Evolutionary conservation across 2,329 filamentous ascomycete species (phyloP), one percentile per base, ranked within the genome.

Genomic region (Xylariales sp.): DNA sequence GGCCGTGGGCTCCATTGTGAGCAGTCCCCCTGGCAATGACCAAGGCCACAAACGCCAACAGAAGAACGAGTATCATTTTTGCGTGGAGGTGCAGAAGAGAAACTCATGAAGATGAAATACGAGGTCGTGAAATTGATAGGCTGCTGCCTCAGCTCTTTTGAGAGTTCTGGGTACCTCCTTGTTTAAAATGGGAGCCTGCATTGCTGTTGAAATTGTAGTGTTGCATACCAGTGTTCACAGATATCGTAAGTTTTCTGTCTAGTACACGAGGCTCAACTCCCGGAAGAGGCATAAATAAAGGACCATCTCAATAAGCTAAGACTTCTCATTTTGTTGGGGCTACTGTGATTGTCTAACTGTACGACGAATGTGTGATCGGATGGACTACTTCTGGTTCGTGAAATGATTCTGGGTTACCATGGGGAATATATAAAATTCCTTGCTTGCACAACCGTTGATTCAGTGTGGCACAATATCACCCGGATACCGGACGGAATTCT

Each of bases 41-140:
- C 39, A 66, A 12, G 23, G 68, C 64, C 48, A 62, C 16, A 23
- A 5, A 66, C 1, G 52, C 64, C 9, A 70, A 16, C 5, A 68
- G 34, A 28, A 66, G n/a, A 62, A 62, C 39, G 58, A 45, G 57
- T 49, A 64, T 54, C 68, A 70, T 71, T 36, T 53, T 68, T 34
- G 28, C 9, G 12, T 28, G 0, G 54, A 49, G 30, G 30, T 12
- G 9, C 18, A 34, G 16, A 28, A 45, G 7, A 48, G 56, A 12
- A 48, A 10, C 16, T 30, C 12, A 56, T 23, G 46, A 52, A 32
- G n/a, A 28, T 9, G 5, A 41, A 45, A 12, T 12, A 12, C 1
- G 34, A 62, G 58, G 45, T 14, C 9, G 39, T 65, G 12, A 10
- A 23, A 36, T 41, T 14, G 32, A 5, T 41, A 14, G 5, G 16